Evolutionary conservation across 1,139 yeast species (phyloP).

Genomic region (Magnusiomyces suaveolens): DNA sequence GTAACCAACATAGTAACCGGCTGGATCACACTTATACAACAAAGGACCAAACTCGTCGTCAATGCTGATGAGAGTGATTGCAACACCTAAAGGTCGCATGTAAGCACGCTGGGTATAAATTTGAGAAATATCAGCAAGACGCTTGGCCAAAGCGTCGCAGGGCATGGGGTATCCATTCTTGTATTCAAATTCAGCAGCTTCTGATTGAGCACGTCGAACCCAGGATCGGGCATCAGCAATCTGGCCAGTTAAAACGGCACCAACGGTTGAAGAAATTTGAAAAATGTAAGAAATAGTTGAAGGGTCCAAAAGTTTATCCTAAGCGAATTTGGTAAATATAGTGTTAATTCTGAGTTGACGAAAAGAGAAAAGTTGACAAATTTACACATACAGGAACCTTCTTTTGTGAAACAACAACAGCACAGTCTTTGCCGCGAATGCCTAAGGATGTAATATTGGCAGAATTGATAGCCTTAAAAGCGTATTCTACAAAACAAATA

Average conservation of each 20-base stretch:
- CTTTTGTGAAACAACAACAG: constrained; percentile 89
- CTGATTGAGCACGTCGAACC: constrained; percentile 81
- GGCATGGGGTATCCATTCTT: constrained; percentile 97
- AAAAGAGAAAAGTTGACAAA: not conserved
- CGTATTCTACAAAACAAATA: constrained; percentile 46
- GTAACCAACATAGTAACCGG: constrained; percentile 87
- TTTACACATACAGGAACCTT: constrained; percentile 54
- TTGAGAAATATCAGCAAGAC: constrained; percentile 92
- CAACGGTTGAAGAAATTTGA: constrained; percentile 70
- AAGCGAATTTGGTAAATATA: too few species aligned
- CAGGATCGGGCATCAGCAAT: constrained; percentile 94
- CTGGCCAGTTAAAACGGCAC: constrained; percentile 90
- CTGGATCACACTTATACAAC: constrained; percentile 90
- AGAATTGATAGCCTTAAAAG: constrained; percentile 92
- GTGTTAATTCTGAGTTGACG: too few species aligned
- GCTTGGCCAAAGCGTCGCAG: constrained; percentile 81
- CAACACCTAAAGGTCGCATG: constrained; percentile 95
- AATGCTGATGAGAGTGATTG: constrained; percentile 75
- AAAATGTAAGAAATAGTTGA: constrained; percentile 77
- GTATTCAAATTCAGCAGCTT: constrained; percentile 90
- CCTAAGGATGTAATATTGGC: constrained; percentile 86
- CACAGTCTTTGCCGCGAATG: constrained; percentile 74
- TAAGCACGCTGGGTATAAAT: constrained; percentile 97
- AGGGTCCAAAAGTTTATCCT: constrained; percentile 80
- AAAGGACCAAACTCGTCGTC: constrained; percentile 90